A percentile compares a stretch with the other conserved stretches of the same genome.
phyloP scores from a whole-genome alignment of 2,329 filamentous ascomycete genomes.

The Drechslerella stenobrocha region DNA sequence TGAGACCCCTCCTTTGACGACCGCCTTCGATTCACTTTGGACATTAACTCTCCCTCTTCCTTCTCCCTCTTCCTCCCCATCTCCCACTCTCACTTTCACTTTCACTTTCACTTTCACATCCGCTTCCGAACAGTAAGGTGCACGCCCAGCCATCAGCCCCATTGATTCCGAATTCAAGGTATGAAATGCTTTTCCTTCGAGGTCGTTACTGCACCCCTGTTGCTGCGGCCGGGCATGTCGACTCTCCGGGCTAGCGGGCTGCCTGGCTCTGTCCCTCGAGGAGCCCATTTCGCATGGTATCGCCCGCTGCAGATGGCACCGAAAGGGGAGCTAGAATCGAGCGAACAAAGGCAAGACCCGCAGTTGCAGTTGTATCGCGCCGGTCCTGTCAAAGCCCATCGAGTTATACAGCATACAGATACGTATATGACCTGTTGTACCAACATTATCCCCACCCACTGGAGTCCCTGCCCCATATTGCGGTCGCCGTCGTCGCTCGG shows the following conservation, averaged over 20 bases:
- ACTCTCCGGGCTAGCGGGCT: background rate
- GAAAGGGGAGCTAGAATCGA: conserved; percentile 15
- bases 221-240: background rate
- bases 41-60: too few relatives aligned
- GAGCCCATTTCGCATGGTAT: conserved; percentile 21
- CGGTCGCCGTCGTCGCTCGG: conserved; percentile 22
- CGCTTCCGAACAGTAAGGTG: too few relatives aligned
- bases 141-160: too few relatives aligned
- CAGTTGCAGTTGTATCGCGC: conserved; percentile 12
- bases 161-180: conserved; percentile 21
- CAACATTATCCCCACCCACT: conserved; percentile 22
- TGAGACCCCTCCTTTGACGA: conserved; percentile 14
- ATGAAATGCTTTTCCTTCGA: background rate
- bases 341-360: conserved; percentile 8
- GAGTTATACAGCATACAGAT: background rate
- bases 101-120: too few relatives aligned
- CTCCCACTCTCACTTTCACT: too few relatives aligned
- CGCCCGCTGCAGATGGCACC: conserved; percentile 18
- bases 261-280: background rate
- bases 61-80: too few relatives aligned
- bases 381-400: background rate
- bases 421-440: background rate
- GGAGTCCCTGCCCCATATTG: conserved; percentile 40
- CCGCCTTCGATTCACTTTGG: background rate
- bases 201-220: too few relatives aligned